Percentiles rank a stretch among this genome's conserved stretches.
Conservation (phyloP, 2,329 filamentous ascomycete genomes). For the Fusarium nisikadoi region DNA sequence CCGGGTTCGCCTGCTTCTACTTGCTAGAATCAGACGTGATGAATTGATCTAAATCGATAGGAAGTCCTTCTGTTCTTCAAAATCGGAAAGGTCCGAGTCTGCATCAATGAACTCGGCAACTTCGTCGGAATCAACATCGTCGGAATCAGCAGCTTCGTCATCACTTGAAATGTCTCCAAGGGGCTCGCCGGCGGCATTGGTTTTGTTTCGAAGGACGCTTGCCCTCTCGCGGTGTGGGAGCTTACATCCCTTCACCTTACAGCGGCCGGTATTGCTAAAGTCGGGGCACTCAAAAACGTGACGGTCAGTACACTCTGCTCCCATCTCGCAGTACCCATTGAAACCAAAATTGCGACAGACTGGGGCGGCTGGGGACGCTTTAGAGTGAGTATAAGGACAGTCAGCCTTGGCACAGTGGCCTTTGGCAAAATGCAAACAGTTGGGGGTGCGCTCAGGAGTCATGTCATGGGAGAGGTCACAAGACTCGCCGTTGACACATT, state of each 20-base stretch:
- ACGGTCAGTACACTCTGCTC: conserved; percentile 78
- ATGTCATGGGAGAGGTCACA: conserved; percentile 94
- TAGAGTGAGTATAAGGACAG: conserved; percentile 88
- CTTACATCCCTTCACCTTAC: conserved; percentile 83
- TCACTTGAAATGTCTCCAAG: conserved; percentile 81
- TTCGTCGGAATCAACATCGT: conserved; percentile 83
- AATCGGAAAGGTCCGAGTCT: conserved; percentile 64
- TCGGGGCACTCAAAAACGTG: conserved; percentile 95
- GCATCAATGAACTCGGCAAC: conserved; percentile 73
- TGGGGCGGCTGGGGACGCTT: conserved; percentile 77
- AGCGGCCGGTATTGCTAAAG: conserved; percentile 90
- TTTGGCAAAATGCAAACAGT: conserved; percentile 89
- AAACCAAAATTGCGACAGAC: conserved; percentile 88
- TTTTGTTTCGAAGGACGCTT: conserved; percentile 78
- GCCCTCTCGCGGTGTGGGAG: conserved; percentile 89
- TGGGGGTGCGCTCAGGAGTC: conserved; percentile 83
- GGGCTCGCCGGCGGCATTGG: conserved; percentile 64
- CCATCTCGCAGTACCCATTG: conserved; percentile 89
- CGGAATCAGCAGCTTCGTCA: conserved; percentile 76
- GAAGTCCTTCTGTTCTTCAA: conserved; percentile 69
- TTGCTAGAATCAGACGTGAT: conserved; percentile 2
- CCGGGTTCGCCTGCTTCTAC: background rate
- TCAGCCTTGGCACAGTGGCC: conserved; percentile 88
- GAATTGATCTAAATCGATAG: conserved; percentile 54
- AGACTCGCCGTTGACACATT: conserved; percentile 78